A percentile compares a stretch with the other conserved stretches of the same genome.
These are phyloP conservation scores for Diatrype stigma DNA, from an alignment of 2,329 filamentous ascomycete species.

Conservation along the genomic window DNA sequence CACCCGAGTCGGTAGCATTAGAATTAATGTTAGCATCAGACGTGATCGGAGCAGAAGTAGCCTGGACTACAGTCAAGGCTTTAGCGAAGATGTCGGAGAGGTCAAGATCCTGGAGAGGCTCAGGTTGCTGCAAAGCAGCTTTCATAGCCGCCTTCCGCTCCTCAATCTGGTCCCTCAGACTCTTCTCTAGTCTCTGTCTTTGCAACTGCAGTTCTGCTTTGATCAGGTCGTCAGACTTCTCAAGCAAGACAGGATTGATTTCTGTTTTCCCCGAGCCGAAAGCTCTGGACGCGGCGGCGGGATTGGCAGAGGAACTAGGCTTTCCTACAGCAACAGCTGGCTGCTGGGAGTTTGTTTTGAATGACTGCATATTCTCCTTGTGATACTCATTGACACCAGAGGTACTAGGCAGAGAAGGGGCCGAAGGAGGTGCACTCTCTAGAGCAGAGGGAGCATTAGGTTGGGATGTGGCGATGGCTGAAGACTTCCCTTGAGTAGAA, in stretches of 20 bases:
- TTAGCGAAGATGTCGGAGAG: slow-evolving; percentile 68
- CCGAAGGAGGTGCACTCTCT: slow-evolving; percentile 15
- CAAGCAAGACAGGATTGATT: slow-evolving; percentile 78
- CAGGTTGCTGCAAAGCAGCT: slow-evolving; percentile 37
- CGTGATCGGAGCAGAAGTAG: slow-evolving; percentile 56
- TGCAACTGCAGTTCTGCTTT: slow-evolving; percentile 77
- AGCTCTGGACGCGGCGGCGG: slow-evolving; percentile 34
- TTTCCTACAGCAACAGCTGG: slow-evolving; percentile 23
- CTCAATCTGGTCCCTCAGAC: slow-evolving; percentile 72
- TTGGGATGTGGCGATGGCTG: slow-evolving; percentile 16
- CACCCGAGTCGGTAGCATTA: slow-evolving; percentile 62
- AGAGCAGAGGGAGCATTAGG: slow-evolving; percentile 15
- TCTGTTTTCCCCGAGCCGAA: slow-evolving; percentile 54
- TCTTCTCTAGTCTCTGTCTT: slow-evolving; percentile 74
- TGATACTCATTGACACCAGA: slow-evolving; percentile 20
- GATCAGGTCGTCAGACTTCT: slow-evolving; percentile 81
- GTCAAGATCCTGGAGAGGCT: slow-evolving; percentile 61
- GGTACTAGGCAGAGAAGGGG: slow-evolving; percentile 10
- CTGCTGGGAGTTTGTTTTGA: slow-evolving; percentile 34
- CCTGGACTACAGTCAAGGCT: slow-evolving; percentile 67
- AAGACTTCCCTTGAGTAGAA: slow-evolving; percentile 23
- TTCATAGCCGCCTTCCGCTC: slow-evolving; percentile 47
- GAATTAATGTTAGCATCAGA: slow-evolving; percentile 51
- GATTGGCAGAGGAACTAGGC: slow-evolving; percentile 20
- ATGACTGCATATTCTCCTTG: slow-evolving; percentile 30